These are phyloP conservation scores for Nakaseomyces nivariensis DNA, from an alignment of 1,139 yeast species.

Conservation along the genomic window DNA sequence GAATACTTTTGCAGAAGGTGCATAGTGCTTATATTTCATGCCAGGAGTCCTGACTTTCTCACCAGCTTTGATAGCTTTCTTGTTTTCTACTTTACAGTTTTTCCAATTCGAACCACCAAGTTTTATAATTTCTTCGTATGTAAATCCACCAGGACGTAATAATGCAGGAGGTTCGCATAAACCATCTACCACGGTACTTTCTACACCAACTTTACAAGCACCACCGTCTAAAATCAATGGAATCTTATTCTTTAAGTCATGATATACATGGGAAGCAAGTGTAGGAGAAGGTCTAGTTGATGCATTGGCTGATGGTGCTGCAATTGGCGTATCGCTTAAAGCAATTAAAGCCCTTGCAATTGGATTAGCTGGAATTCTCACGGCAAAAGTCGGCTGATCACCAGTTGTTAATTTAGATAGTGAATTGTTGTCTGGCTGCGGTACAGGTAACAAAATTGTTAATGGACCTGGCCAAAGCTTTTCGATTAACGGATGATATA, in stretches of 20 bases:
- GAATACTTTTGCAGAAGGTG: slow-evolving; percentile 78
- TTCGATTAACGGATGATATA: slow-evolving; percentile 52
- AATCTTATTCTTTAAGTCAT: slow-evolving; percentile 70
- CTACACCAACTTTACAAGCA: slow-evolving; percentile 80
- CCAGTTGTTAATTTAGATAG: slow-evolving; percentile 75
- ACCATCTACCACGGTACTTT: slow-evolving; percentile 90
- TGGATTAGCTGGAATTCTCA: slow-evolving; percentile 77
- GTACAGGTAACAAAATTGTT: slow-evolving; percentile 71
- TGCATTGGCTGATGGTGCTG: slow-evolving; percentile 97
- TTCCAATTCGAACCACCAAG: slow-evolving; percentile 63
- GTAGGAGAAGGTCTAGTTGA: slow-evolving; percentile 95
- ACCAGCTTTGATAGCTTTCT: slow-evolving; percentile 49
- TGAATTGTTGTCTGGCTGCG: slow-evolving; percentile 32
- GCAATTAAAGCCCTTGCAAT: slow-evolving; percentile 87
- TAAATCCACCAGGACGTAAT: slow-evolving; percentile 87
- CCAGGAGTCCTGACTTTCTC: slow-evolving; percentile 92
- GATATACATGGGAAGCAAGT: slow-evolving; percentile 69
- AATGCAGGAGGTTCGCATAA: slow-evolving; percentile 74
- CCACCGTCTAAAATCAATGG: slow-evolving; percentile 91
- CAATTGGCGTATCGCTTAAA: slow-evolving; percentile 78
- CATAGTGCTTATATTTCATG: slow-evolving; percentile 92
- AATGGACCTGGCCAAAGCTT: slow-evolving; percentile 95
- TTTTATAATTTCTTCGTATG: slow-evolving; percentile 58
- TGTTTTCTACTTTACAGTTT: slow-evolving; percentile 47
- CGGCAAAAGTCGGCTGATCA: slow-evolving; percentile 82